Evolutionary conservation across 2,329 filamentous ascomycete species (phyloP), one percentile per base, ranked within the genome.

Genomic region (Eutypa lata): DNA sequence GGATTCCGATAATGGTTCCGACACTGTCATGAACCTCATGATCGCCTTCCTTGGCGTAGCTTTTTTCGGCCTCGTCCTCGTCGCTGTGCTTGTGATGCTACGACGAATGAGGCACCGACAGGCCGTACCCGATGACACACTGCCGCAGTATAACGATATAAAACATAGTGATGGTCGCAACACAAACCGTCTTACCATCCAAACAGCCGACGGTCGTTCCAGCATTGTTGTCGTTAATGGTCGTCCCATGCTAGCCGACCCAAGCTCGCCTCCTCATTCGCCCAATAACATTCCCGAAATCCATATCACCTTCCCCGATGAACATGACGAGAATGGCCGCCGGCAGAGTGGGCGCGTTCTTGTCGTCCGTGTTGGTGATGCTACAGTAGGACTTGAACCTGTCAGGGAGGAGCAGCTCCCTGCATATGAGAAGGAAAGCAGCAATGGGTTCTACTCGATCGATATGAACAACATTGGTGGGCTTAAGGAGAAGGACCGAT

Each of bases 241-340:
- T 57, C 74, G 80, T 68, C 84, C 84, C 59, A 86, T 95, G 73
- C 84, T 93, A 61, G 81, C 86, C 59, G 89, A 89, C 72, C 88
- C 89, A 31, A 78, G 81, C 55, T 88, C 85, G 57, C 87, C 90
- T 16, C 89, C 92, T 21, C 77, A 88, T 63, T 90, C 88, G 45
- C 87, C 89, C n/a, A 90, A 84, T 71, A 88, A 89, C 61, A 82
- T 97, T 26, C 94, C 94, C 19, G 90, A 97, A 75, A 99, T 99
- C 66, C 91, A 92, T 73, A 96, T 99, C 72, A 97, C 94, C 35
- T 97, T 99, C 78, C 94, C 94, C 16, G 90, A 95, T 64, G 94
- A 97, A 77, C 87, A 95, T 62, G 92, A 97, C 67, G 89, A 91
- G 61, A 77, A 83, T 51, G 93, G 93, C 62, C 90, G 86, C 72